A percentile compares a stretch with the other conserved stretches of the same genome.
These are phyloP conservation scores for Nicotiana sylvestris DNA, from an alignment of 257 asterid genomes.

Conservation along the genomic window DNA sequence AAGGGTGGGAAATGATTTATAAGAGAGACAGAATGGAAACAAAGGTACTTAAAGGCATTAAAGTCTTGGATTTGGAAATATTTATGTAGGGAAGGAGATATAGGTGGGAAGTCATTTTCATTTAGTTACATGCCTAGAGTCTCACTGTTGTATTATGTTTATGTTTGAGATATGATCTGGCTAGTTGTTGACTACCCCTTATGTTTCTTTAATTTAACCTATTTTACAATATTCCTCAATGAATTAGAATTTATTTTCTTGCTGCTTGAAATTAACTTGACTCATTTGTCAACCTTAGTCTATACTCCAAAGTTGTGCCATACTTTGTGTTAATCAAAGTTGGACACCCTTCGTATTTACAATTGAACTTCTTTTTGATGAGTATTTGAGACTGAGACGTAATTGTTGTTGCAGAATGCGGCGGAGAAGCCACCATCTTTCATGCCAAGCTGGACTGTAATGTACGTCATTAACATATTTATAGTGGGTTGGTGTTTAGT, in stretches of 20 bases:
- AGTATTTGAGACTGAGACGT: no score
- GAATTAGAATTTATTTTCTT: not conserved
- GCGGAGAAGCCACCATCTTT: conserved; percentile 89
- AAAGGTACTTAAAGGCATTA: conserved; percentile 33
- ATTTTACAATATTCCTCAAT: not conserved
- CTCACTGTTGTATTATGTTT: conserved; percentile 16
- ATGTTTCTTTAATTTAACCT: not conserved
- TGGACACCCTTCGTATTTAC: not conserved
- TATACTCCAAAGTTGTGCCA: not conserved
- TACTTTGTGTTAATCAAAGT: not conserved
- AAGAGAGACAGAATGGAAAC: conserved; percentile 6
- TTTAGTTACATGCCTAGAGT: conserved; percentile 49
- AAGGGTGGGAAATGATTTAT: not conserved
- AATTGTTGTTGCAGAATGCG: conserved; percentile 54
- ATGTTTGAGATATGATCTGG: conserved; percentile 47
- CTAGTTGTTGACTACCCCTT: not conserved
- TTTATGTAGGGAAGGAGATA: conserved; percentile 30
- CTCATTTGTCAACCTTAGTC: not conserved
- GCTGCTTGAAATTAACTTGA: not conserved
- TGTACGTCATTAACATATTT: conserved; percentile 64
- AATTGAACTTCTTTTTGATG: no score
- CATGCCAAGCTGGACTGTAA: conserved; percentile 76
- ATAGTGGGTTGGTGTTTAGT: conserved; percentile 65
- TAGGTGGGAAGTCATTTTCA: conserved; percentile 65
- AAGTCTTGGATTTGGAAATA: conserved; percentile 46